These are phyloP conservation scores for Ambrosiella cleistominuta DNA, from an alignment of 2,329 filamentous ascomycete genomes.

Conservation along the genomic window DNA sequence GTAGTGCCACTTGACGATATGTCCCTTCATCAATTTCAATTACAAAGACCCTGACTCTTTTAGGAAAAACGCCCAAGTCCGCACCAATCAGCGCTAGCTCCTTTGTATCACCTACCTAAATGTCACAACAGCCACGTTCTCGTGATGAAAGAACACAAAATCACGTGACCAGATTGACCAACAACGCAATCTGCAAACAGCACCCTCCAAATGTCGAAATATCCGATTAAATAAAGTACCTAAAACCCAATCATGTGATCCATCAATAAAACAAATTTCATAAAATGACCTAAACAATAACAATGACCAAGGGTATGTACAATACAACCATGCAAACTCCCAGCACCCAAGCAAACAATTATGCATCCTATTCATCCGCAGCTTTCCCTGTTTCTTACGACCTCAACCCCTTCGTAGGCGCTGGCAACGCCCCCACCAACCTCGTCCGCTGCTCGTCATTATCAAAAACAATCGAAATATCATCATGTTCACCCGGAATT, in stretches of 20 bases:
- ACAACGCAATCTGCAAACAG: too few relatives aligned
- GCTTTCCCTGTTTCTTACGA: conserved; percentile 12
- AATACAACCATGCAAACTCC: not conserved
- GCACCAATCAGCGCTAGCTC: too few relatives aligned
- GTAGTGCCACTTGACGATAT: too few relatives aligned
- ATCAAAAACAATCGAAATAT: conserved; percentile 75
- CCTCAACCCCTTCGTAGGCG: conserved; percentile 33
- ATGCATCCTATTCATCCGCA: not conserved
- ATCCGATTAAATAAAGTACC: not conserved
- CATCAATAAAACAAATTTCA: not conserved
- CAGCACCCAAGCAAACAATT: not conserved
- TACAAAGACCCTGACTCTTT: too few relatives aligned
- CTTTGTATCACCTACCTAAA: too few relatives aligned
- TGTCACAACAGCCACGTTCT: too few relatives aligned
- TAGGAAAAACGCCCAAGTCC: too few relatives aligned
- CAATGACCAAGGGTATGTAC: not conserved
- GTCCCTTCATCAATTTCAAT: too few relatives aligned
- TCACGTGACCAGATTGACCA: too few relatives aligned
- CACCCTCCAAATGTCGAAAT: not conserved
- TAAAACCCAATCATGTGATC: not conserved
- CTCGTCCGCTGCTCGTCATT: conserved; percentile 45
- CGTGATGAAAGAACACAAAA: too few relatives aligned
- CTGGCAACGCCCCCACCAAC: conserved; percentile 34
- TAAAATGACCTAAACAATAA: not conserved
- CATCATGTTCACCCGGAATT: conserved; percentile 81